Evolutionary conservation across 2,329 filamentous ascomycete species (phyloP).

Genomic region (Pseudocercospora pini-densiflorae): DNA sequence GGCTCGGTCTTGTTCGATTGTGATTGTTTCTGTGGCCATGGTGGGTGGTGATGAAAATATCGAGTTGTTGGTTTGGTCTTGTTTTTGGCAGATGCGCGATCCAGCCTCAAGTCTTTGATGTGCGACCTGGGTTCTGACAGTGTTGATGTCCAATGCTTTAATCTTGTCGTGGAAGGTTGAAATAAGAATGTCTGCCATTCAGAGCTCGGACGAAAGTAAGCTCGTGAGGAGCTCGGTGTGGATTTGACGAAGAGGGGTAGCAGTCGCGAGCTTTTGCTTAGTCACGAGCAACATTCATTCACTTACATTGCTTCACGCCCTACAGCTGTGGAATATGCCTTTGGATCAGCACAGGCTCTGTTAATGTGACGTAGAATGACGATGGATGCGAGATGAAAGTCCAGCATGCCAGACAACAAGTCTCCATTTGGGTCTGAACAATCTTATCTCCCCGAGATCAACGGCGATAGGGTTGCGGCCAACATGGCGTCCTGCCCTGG

Average conservation of each 20-base stretch:
- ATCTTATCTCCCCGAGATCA: too few relatives aligned
- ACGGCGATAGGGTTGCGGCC: too few relatives aligned
- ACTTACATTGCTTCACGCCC: not conserved
- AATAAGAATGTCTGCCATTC: not conserved
- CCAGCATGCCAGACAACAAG: too few relatives aligned
- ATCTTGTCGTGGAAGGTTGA: not conserved
- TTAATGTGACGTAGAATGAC: too few relatives aligned
- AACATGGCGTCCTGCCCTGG: too few relatives aligned
- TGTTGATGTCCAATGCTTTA: not conserved
- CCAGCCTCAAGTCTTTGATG: not conserved
- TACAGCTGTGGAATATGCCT: too few relatives aligned
- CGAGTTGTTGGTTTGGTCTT: not conserved
- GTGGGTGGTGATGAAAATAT: not conserved
- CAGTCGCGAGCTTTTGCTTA: not conserved
- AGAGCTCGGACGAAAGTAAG: constrained; percentile 4
- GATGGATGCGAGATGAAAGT: too few relatives aligned
- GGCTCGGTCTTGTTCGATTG: constrained; percentile 12
- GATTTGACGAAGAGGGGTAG: not conserved
- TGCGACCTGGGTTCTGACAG: not conserved
- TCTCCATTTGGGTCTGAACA: too few relatives aligned
- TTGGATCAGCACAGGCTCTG: too few relatives aligned
- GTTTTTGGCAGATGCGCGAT: not conserved
- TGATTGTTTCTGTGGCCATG: constrained; percentile 16
- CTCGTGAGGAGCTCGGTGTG: constrained; percentile 1
- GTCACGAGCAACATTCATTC: not conserved